Conservation (phyloP, 2,329 filamentous ascomycete species). For the Monosporascus sp. region DNA sequence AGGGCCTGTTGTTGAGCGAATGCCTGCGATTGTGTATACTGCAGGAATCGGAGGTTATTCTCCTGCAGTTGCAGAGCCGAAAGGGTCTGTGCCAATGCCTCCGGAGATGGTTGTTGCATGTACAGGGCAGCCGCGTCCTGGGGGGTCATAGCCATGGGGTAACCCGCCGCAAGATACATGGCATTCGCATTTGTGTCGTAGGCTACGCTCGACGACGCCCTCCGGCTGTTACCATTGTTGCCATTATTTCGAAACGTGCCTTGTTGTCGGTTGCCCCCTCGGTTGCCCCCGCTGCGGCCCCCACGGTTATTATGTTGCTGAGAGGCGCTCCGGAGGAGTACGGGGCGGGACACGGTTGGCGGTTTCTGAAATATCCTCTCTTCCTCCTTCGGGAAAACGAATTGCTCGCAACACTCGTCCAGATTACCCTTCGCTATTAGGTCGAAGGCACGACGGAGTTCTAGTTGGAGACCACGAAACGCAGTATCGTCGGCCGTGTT, state of each 20-base stretch:
- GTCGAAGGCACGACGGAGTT: constrained; percentile 84
- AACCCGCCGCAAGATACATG: constrained; percentile 33
- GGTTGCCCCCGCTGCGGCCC: constrained; percentile 37
- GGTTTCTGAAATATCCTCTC: constrained; percentile 55
- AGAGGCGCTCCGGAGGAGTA: constrained; percentile 55
- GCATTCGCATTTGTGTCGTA: constrained; percentile 40
- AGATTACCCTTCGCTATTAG: constrained; percentile 73
- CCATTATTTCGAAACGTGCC: constrained; percentile 31
- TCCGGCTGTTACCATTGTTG: constrained; percentile 38
- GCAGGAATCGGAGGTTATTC: constrained; percentile 38
- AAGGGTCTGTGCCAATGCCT: constrained; percentile 36
- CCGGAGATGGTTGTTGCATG: constrained; percentile 34
- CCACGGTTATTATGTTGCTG: constrained; percentile 48
- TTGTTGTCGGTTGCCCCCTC: constrained; percentile 42
- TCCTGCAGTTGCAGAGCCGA: constrained; percentile 42
- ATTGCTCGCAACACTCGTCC: constrained; percentile 80
- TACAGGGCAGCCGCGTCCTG: constrained; percentile 46
- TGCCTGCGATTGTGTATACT: constrained; percentile 41
- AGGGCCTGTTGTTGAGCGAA: constrained; percentile 38
- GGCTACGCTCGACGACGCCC: constrained; percentile 47
- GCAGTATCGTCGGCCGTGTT: constrained; percentile 96
- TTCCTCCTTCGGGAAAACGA: constrained; percentile 81
- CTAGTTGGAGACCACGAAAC: constrained; percentile 83
- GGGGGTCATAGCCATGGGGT: constrained; percentile 35
- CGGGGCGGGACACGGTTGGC: constrained; percentile 47